A percentile compares a stretch with the other conserved stretches of the same genome.
Evolutionary conservation across 805 yeast genomes (phyloP).

Genomic region (Yarrowia divulgata): DNA sequence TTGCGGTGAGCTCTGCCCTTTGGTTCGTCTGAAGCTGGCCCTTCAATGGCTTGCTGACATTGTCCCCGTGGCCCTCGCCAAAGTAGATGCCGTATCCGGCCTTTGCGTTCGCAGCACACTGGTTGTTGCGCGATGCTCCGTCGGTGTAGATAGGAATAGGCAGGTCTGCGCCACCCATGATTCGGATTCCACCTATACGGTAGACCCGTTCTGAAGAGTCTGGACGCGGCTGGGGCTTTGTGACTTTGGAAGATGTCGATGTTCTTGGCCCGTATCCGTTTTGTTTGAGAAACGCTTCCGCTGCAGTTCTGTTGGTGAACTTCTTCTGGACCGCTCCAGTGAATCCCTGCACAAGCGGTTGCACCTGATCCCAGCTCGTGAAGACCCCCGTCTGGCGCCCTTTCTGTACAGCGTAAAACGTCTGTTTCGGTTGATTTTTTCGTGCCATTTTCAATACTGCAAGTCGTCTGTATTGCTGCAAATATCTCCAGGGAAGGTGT

Average conservation of each 20-base stretch:
- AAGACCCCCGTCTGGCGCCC: background rate
- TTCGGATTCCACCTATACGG: background rate
- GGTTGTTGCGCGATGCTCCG: constrained; percentile 33
- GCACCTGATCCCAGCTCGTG: background rate
- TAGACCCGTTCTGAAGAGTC: too few species aligned
- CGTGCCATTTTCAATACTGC: background rate
- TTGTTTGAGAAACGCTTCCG: background rate
- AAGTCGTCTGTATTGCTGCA: constrained; percentile 1
- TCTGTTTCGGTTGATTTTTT: background rate
- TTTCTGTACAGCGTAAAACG: constrained; percentile 6
- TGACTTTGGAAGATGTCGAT: background rate
- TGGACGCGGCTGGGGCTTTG: too few species aligned
- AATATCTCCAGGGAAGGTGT: background rate
- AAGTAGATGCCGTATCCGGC: constrained; percentile 25
- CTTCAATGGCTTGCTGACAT: constrained; percentile 20
- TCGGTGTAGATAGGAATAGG: constrained; percentile 13
- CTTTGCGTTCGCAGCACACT: background rate
- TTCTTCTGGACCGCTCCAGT: background rate
- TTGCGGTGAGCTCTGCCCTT: constrained; percentile 16
- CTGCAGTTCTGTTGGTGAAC: background rate
- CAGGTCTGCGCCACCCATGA: background rate
- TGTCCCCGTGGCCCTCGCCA: background rate
- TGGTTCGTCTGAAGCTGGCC: constrained; percentile 5
- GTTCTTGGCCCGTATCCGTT: background rate
- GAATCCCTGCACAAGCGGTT: background rate